Evolutionary conservation across 257 asterid genomes (phyloP), one percentile per base, ranked within the genome.

Genomic region (Przewalskia tangutica): DNA sequence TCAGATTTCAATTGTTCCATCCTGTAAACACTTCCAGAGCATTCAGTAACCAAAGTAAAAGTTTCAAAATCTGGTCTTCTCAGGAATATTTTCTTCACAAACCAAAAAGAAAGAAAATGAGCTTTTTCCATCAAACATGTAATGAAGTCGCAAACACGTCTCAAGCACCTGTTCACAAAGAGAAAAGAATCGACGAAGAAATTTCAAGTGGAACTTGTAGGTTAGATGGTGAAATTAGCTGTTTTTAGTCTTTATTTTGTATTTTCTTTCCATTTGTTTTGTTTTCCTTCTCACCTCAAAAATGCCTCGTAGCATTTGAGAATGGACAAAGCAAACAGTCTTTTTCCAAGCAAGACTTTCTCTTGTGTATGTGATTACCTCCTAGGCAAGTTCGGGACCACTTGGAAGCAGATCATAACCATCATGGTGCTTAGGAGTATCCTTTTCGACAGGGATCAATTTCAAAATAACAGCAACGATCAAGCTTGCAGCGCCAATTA

Each of bases 391-490:
- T 11, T 89, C 88, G 34, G 86, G 98, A 32, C 95, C 97, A 76
- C 84, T 86, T 5, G 97, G 87, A 83, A 96, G 88, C 48, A 2
- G 87, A 36, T 86, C 95, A 80, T 94, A 96, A 11, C 94, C 99
- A 54, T 89, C 91, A 66, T 93, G 99, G 18, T 87, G 97, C 80
- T 83, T 88, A 46, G 82, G 8, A 60, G 84, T 13, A 3, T 77
- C 77, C 63, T 81, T 84, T 27, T 63, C 88, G n/a, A 93, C 93
- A 0, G 98, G 99, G 64, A 96, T 96, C 89, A 89, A 93, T 91
- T 96, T 96, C 86, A 96, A 77, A 77, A 91, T 79, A 11, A 93
- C 93, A 27, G 97, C 95, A 68, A 94, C 42, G 9, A 92, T 92
- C 92, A 96, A 82, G 87, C 95, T 84, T 14, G 88, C 89, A 2